Evolutionary conservation across 495 filamentous ascomycete species (phyloP).

Genomic region (Pseudevernia furfuracea): DNA sequence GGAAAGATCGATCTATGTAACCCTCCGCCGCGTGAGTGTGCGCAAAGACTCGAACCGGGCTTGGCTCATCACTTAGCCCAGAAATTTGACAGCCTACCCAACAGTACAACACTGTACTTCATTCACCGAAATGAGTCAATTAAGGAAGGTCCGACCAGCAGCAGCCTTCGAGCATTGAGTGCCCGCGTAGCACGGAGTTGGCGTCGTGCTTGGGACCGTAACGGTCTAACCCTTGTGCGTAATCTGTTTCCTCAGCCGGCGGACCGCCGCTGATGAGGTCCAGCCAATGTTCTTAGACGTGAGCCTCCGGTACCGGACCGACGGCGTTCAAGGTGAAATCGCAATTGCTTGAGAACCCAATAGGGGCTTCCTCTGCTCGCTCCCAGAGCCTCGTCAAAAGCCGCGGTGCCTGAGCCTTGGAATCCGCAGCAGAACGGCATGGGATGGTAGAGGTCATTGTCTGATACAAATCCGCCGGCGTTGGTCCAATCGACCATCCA

Average conservation of each 20-base stretch:
- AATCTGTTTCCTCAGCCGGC: background rate
- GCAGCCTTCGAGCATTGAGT: too few species aligned
- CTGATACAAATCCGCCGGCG: background rate
- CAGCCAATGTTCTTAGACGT: background rate
- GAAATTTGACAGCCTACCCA: too few species aligned
- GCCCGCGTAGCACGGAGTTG: background rate
- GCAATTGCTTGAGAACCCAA: background rate
- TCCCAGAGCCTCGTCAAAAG: background rate
- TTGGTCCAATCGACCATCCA: background rate
- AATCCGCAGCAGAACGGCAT: background rate
- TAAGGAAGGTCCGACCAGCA: too few species aligned
- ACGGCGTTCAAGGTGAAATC: background rate
- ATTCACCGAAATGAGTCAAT: too few species aligned
- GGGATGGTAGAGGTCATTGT: background rate
- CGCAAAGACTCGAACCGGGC: too few species aligned
- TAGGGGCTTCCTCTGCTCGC: background rate
- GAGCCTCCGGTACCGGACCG: background rate
- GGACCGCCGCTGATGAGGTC: background rate
- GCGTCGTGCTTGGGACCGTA: background rate
- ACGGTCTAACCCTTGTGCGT: background rate
- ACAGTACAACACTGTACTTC: too few species aligned
- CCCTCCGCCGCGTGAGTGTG: too few species aligned
- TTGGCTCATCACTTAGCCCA: too few species aligned
- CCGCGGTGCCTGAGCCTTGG: background rate
- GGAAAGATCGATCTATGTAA: too few species aligned